Base-by-base conservation (phyloP, 805 yeast genomes). In the Wickerhamiella siamensis region DNA sequence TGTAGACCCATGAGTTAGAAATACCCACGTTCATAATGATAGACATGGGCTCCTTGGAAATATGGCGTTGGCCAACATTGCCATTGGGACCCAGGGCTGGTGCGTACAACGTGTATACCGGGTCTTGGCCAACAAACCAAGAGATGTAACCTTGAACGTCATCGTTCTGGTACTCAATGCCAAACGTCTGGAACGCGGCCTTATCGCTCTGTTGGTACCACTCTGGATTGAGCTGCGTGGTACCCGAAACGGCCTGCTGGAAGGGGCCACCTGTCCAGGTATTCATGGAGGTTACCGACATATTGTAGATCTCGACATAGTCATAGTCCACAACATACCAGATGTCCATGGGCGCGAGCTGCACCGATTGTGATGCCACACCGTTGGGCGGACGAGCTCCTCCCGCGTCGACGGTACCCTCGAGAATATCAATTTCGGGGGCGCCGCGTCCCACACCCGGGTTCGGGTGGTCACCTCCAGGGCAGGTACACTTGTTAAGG, bases 271-370 rank as follows among this genome's bases (percentile, higher is more conserved):
- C 98, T 24, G 83, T 69, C 62, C 83, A 87, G 1, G 83, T 69
- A 59, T 87, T 88, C 87, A 86, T 82, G 12, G 77, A 58, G 1
- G 95, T 81, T 35, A 79, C 65, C 0, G 81, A 64, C 19, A 51
- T 49, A 62, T 88, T 83, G 61, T 80, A 66, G 47, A 88, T 65
- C 56, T 77, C 87, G 41, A 86, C 59, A 54, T 71, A 87, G 50
- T 76, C 73, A 60, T 86, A 86, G 62, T 88, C 94, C 4, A 95
- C 95, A 56, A 72, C 70, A 58, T 83, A 88, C 96, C 96, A 88
- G 48, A 86, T 78, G 61, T 88, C 97, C 57, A 75, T 75, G 8
- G 97, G 97, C 15, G 96, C 97, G 47, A 84, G 64, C 67, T 88
- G 97, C 56, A 79, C 62, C 3, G 96, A 84, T 62, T 88, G 98